Percentiles rank a stretch among this genome's conserved stretches.
These are phyloP conservation scores for Cucurbita pepo DNA, from an alignment of 306 rosid genomes.

Conservation along the genomic window DNA sequence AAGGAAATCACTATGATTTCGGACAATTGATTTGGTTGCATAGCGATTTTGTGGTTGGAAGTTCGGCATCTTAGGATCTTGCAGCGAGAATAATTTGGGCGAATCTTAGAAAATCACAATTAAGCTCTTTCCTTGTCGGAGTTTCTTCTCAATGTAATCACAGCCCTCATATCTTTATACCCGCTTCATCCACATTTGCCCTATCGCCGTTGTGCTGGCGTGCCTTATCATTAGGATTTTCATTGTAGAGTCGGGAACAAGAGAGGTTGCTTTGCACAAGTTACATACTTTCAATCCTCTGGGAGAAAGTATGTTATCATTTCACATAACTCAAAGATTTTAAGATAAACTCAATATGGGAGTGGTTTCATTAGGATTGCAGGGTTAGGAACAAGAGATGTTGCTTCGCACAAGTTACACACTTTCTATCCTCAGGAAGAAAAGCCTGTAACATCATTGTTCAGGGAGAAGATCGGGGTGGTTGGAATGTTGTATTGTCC, in stretches of 20 bases:
- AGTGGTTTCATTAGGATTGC: not conserved
- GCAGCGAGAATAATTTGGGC: not conserved
- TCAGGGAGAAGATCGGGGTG: not conserved
- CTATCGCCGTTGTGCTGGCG: not conserved
- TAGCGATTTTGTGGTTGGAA: not conserved
- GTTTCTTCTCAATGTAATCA: not conserved
- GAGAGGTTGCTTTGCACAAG: not conserved
- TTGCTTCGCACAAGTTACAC: not conserved
- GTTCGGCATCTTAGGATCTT: not conserved
- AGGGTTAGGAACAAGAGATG: not conserved
- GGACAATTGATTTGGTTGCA: not conserved
- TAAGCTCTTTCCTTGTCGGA: not conserved
- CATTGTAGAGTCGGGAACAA: not conserved
- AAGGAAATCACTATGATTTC: not conserved
- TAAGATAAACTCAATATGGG: not conserved
- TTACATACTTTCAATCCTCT: not conserved
- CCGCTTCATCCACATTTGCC: not conserved
- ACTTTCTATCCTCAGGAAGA: not conserved
- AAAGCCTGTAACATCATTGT: not conserved
- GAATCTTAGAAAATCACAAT: not conserved
- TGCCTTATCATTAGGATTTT: not conserved
- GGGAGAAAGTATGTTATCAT: not conserved
- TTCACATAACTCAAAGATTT: not conserved
- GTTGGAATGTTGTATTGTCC: not conserved
- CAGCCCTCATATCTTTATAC: not conserved